Evolutionary conservation across 192 early-diverging fungal genomes (phyloP).

Genomic region (Thamnidium elegans): DNA sequence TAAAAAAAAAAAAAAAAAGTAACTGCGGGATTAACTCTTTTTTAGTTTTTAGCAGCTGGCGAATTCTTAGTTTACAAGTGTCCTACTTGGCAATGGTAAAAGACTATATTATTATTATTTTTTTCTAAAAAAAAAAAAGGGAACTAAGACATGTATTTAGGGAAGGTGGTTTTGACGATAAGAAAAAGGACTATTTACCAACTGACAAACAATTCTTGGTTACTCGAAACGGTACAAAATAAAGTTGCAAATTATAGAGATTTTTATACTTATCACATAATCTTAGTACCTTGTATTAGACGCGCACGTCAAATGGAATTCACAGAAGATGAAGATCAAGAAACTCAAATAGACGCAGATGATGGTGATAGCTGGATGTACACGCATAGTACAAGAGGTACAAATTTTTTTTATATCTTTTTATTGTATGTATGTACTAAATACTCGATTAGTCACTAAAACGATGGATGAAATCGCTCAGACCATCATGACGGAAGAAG

Average conservation of each 20-base stretch:
- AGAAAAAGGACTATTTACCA: conserved; percentile 80
- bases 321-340: conserved; percentile 54
- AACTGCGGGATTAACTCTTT: background rate
- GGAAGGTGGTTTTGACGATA: conserved; percentile 60
- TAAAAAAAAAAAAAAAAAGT: background rate
- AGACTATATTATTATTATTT: too few relatives aligned
- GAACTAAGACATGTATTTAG: conserved; percentile 29
- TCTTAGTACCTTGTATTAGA: conserved; percentile 80
- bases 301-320: conserved; percentile 84
- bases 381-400: conserved; percentile 70
- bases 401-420: background rate
- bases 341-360: conserved; percentile 57
- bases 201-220: conserved; percentile 93
- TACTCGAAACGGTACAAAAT: conserved; percentile 73
- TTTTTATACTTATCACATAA: background rate
- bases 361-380: conserved; percentile 81
- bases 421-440: background rate
- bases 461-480: conserved; percentile 59
- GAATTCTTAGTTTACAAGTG: conserved; percentile 99
- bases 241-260: background rate
- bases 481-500: conserved; percentile 56
- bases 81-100: conserved; percentile 93
- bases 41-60: conserved; percentile 90
- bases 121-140: too few relatives aligned
- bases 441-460: conserved; percentile 25